phyloP scores from a whole-genome alignment of 768 basidiomycete species.

The Auricularia heimuer region DNA sequence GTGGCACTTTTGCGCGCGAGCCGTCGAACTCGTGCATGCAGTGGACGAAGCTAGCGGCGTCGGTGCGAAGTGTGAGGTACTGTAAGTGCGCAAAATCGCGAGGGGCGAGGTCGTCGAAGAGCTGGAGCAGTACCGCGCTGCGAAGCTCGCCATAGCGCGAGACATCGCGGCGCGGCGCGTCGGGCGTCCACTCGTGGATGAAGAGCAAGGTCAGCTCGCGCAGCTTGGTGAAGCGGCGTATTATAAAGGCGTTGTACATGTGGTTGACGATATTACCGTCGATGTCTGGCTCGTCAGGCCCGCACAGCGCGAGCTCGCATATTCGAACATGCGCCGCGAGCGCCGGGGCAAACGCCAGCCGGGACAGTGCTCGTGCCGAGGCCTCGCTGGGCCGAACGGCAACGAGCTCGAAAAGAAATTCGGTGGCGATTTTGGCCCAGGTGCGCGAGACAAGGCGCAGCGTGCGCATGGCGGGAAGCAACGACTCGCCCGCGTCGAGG shows the following conservation, averaged over 20 bases:
- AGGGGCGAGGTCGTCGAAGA: neutral
- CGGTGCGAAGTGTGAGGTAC: neutral
- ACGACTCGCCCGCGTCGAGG: neutral
- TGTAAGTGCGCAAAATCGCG: neutral
- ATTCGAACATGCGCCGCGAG: neutral
- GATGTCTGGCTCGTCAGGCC: neutral
- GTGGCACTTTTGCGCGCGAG: neutral
- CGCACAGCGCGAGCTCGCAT: neutral
- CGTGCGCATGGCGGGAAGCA: neutral
- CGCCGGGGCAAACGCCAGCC: neutral
- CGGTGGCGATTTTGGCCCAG: neutral
- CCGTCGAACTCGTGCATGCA: conserved; percentile 2
- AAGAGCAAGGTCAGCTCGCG: neutral
- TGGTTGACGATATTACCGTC: neutral
- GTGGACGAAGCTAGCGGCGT: neutral
- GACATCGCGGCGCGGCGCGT: neutral
- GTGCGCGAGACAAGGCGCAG: neutral
- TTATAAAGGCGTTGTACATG: neutral
- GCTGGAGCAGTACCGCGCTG: neutral
- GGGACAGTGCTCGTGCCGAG: neutral
- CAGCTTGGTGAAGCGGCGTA: neutral
- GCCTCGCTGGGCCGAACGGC: neutral
- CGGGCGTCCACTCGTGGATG: neutral
- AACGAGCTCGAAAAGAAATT: neutral
- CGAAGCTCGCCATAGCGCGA: neutral